A percentile compares a stretch with the other conserved stretches of the same genome.
phyloP scores from a whole-genome alignment of 345 rosid species.

The Eucalyptus guilfoylei region DNA sequence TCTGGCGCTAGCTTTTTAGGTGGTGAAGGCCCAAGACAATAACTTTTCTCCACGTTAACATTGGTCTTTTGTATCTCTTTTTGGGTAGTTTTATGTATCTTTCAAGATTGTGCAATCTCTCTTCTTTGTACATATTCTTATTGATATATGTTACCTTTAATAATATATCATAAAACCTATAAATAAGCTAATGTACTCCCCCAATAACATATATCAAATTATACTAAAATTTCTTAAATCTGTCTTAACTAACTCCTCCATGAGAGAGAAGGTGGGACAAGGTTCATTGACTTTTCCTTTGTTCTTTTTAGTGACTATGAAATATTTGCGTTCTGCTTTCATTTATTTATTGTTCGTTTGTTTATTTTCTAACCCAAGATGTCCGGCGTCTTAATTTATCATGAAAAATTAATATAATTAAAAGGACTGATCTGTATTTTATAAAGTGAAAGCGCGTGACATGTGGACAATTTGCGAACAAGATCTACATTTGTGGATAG shows the following conservation, averaged over 20 bases:
- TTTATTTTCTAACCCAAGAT: not conserved
- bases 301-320: not conserved
- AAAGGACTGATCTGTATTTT: not conserved
- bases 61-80: no score
- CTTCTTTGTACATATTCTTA: no score
- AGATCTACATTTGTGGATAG: not conserved
- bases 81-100: no score
- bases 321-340: not conserved
- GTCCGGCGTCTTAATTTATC: not conserved
- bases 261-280: not conserved
- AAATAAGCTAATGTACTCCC: no score
- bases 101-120: no score
- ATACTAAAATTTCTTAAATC: no score
- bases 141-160: no score
- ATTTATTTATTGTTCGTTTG: not conserved
- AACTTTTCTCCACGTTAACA: no score
- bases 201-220: no score
- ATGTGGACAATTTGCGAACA: not conserved
- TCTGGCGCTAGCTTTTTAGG: no score
- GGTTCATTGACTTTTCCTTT: not conserved
- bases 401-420: not conserved
- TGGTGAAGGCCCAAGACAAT: no score
- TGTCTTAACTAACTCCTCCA: not conserved
- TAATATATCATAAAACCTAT: no score
- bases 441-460: not conserved